Percentiles rank a stretch among this genome's conserved stretches.
phyloP scores from a whole-genome alignment of 257 asterid species.

The Dorcoceras hygrometricum region DNA sequence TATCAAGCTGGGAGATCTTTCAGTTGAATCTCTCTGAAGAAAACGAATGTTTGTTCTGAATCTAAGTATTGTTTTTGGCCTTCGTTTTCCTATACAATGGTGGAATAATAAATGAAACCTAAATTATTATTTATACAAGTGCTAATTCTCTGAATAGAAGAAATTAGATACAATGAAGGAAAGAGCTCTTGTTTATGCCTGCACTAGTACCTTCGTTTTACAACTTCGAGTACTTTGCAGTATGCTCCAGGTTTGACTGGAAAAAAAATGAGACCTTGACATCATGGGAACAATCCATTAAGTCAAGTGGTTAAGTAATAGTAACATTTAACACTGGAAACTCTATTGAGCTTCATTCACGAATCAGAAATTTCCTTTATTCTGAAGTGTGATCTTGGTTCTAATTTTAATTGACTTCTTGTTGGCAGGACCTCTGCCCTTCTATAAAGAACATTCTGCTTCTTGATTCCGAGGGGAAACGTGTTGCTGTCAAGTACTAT shows the following conservation, averaged over 20 bases:
- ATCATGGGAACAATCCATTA: background rate
- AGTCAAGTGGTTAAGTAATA: background rate
- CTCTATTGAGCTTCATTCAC: background rate
- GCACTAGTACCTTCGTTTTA: too few relatives aligned
- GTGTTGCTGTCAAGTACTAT: constrained; percentile 69
- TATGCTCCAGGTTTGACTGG: background rate
- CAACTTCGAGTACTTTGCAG: background rate
- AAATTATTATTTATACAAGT: background rate
- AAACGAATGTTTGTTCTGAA: background rate
- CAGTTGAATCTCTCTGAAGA: background rate
- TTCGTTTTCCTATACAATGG: background rate
- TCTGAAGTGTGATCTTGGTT: background rate
- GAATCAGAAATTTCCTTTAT: background rate
- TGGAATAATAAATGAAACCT: background rate
- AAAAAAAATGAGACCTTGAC: background rate
- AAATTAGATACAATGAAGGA: background rate
- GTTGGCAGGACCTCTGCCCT: constrained; percentile 59
- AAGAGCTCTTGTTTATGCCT: background rate
- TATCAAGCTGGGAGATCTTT: background rate
- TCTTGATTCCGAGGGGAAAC: constrained; percentile 80
- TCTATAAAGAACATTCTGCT: constrained; percentile 66
- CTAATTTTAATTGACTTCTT: constrained; percentile 16
- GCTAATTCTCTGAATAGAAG: background rate
- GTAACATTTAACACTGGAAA: background rate
- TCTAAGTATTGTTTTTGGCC: background rate